Evolutionary conservation across 305 asterid species (phyloP), one percentile per base, ranked within the genome.

Genomic region (Fraxinus xanthoxyloides): DNA sequence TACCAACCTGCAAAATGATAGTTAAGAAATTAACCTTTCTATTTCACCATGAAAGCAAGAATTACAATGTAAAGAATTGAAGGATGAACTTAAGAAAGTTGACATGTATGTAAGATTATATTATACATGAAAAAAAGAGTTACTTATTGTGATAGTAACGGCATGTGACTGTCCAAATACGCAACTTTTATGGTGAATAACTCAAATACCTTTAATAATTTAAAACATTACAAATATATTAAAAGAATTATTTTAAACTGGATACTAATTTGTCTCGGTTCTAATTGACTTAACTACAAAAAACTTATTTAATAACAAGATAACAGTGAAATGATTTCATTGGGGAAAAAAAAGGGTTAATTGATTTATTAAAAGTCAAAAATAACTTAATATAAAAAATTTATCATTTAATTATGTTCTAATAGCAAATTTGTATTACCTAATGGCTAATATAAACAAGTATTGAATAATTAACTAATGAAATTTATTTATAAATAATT

Each of bases 1-100:
- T 73, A 97, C 98, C 89, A 97, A 93, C 94, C 99, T 97, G 97
- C 87, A 88, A 83, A 79, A 78, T 81, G 85, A 84, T 75, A 83
- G 67, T 82, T 76, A 63, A 87, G 86, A 80, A 63, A 82, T 85
- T 77, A 81, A 69, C 26, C 67, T 72, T 7, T 72, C 77, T 76
- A 48, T 76, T 80, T 76, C 13, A 79, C 79, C 77, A 72, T 75
- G 85, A 83, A 84, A 77, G 35, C 82, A 77, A 56, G 69, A 77
- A 81, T n/a, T 69, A 21, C 40, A 31, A 78, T 31, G 79, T 81
- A 77, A 81, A 81, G 59, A 75, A 31, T 28, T 28, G 7, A 69
- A 69, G 85, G 79, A 56, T 73, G 63, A 77, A 61, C 81, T 35
- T 32, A 7, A 72, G 30, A 34, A 72, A 72, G 26, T 30, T 13